phyloP scores from a whole-genome alignment of 192 early-diverging fungal genomes.

The Podila clonocystis region DNA sequence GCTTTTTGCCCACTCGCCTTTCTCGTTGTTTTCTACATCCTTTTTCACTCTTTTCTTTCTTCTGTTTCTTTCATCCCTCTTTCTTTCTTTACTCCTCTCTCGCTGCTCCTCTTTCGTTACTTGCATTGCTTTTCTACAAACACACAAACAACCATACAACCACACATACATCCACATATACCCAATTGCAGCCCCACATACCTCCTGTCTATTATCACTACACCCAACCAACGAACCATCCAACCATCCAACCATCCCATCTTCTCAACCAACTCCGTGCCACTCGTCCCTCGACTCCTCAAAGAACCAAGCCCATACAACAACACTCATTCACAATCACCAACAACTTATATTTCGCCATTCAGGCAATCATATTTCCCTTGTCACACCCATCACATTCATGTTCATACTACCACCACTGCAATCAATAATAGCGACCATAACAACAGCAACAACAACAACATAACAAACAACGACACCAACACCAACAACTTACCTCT shows the following conservation, averaged over 20 bases:
- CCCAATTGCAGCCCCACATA: too few relatives aligned
- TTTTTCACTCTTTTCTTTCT: neutral
- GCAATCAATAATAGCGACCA: neutral
- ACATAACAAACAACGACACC: neutral
- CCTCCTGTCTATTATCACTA: too few relatives aligned
- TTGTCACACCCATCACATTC: neutral
- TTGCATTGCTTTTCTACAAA: neutral
- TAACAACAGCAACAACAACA: neutral
- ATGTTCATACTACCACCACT: neutral
- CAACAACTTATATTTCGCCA: neutral
- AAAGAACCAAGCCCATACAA: too few relatives aligned
- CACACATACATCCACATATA: too few relatives aligned
- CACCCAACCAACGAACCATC: too few relatives aligned
- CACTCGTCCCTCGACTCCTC: too few relatives aligned
- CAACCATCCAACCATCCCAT: too few relatives aligned
- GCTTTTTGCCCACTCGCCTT: too few relatives aligned
- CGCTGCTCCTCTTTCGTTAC: neutral
- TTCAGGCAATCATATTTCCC: neutral
- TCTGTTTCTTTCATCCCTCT: slow-evolving; percentile 1
- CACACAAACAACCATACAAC: neutral
- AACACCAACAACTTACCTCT: neutral
- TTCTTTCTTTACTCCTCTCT: neutral
- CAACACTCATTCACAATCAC: slow-evolving; percentile 3
- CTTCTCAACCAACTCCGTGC: too few relatives aligned
- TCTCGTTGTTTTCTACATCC: too few relatives aligned